These are phyloP conservation scores for Colletotrichum filicis DNA, from an alignment of 2,329 filamentous ascomycete genomes.

Conservation along the genomic window DNA sequence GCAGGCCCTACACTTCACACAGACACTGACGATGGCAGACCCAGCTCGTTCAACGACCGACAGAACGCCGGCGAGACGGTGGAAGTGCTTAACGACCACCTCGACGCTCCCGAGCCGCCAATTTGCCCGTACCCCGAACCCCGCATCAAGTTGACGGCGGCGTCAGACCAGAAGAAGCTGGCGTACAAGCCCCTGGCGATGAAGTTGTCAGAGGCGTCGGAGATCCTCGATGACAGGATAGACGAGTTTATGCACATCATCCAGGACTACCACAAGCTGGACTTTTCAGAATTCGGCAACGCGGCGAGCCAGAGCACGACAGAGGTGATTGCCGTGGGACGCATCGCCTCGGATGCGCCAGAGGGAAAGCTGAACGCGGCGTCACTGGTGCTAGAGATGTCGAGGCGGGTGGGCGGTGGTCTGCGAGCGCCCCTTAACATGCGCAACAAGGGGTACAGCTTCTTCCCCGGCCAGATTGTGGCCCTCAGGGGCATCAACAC, in stretches of 20 bases:
- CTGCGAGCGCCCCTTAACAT: slow-evolving; percentile 84
- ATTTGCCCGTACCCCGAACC: slow-evolving; percentile 78
- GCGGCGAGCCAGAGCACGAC: slow-evolving; percentile 86
- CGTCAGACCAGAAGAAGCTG: slow-evolving; percentile 91
- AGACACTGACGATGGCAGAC: slow-evolving; percentile 45
- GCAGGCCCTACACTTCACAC: neutral
- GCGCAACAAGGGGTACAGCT: slow-evolving; percentile 74
- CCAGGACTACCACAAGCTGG: slow-evolving; percentile 78
- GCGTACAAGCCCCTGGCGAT: slow-evolving; percentile 93
- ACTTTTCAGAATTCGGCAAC: slow-evolving; percentile 86
- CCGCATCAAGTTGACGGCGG: slow-evolving; percentile 85
- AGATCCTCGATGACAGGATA: slow-evolving; percentile 94
- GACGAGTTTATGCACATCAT: slow-evolving; percentile 85
- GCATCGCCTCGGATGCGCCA: slow-evolving; percentile 88
- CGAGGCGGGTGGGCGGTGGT: slow-evolving; percentile 84
- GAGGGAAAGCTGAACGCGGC: slow-evolving; percentile 88
- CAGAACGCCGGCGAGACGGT: slow-evolving; percentile 83
- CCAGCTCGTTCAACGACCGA: slow-evolving; percentile 79
- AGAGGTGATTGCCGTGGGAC: slow-evolving; percentile 89
- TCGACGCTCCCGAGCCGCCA: slow-evolving; percentile 74
- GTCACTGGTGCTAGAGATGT: slow-evolving; percentile 89
- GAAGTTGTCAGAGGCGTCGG: slow-evolving; percentile 92
- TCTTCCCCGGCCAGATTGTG: slow-evolving; percentile 96
- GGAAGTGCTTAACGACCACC: slow-evolving; percentile 84
- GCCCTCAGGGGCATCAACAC: slow-evolving; percentile 89